These are phyloP conservation scores for Penicillium sp. DNA, from an alignment of 2,329 filamentous ascomycete species.

Conservation along the genomic window DNA sequence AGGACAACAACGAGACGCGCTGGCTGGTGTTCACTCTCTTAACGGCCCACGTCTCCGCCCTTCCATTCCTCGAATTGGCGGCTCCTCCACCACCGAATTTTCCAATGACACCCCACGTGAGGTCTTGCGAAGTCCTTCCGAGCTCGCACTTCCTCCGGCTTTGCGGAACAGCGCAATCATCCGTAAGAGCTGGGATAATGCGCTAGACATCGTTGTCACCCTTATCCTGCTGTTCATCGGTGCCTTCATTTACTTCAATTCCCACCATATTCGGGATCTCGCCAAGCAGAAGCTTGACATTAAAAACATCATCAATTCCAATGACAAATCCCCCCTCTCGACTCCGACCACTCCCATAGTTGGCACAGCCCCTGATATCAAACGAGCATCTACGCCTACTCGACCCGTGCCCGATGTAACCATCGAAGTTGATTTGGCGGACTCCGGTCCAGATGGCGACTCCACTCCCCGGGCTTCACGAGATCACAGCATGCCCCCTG, in stretches of 20 bases:
- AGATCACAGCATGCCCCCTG: conserved; percentile 19
- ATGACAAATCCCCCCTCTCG: conserved; percentile 37
- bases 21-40: conserved; percentile 70
- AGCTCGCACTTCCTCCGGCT: conserved; percentile 39
- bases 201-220: conserved; percentile 44
- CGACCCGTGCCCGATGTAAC: conserved; percentile 30
- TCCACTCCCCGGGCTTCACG: conserved; percentile 31
- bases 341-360: conserved; percentile 41
- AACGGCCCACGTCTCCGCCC: conserved; percentile 45
- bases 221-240: conserved; percentile 41
- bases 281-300: conserved; percentile 46
- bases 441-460: conserved; percentile 22
- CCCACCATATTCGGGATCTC: conserved; percentile 40
- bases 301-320: conserved; percentile 44
- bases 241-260: conserved; percentile 45
- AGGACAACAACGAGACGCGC: conserved; percentile 56
- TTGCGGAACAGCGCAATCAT: conserved; percentile 45
- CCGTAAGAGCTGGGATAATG: conserved; percentile 47
- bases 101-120: conserved; percentile 42
- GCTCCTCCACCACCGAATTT: conserved; percentile 34
- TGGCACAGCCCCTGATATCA: conserved; percentile 22
- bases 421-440: conserved; percentile 30
- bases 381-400: conserved; percentile 25
- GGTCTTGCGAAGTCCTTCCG: conserved; percentile 34
- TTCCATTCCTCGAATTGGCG: conserved; percentile 48